phyloP scores from a whole-genome alignment of 2,329 filamentous ascomycete genomes.

The Pestalotiopsis sp. region DNA sequence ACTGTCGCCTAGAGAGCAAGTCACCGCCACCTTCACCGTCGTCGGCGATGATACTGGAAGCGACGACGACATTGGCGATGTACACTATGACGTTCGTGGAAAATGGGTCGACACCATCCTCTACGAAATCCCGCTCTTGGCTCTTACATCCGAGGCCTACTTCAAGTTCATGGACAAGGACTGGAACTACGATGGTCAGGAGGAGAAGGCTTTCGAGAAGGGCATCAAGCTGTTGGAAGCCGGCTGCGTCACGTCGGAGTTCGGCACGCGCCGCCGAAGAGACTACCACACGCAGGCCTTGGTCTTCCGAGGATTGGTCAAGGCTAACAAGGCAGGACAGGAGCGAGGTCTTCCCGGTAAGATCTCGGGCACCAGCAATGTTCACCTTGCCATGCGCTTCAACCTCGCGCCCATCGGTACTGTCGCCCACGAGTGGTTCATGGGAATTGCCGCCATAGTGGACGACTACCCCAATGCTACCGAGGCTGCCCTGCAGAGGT shows the following conservation, averaged over 20 bases:
- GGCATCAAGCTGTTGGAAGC: slow-evolving; percentile 75
- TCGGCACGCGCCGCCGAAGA: slow-evolving; percentile 84
- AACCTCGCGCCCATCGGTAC: slow-evolving; percentile 84
- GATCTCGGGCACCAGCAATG: slow-evolving; percentile 90
- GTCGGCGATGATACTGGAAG: slow-evolving; percentile 58
- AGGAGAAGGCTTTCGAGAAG: slow-evolving; percentile 83
- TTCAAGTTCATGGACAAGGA: slow-evolving; percentile 95
- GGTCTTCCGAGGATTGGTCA: slow-evolving; percentile 83
- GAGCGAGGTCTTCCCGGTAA: slow-evolving; percentile 69
- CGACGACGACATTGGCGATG: slow-evolving; percentile 70
- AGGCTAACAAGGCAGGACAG: slow-evolving; percentile 72
- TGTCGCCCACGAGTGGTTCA: slow-evolving; percentile 97
- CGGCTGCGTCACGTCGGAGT: slow-evolving; percentile 91
- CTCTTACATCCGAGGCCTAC: slow-evolving; percentile 92
- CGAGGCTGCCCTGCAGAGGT: slow-evolving; percentile 81
- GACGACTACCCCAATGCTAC: slow-evolving; percentile 84
- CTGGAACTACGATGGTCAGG: slow-evolving; percentile 86
- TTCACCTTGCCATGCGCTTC: slow-evolving; percentile 95
- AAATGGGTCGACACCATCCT: slow-evolving; percentile 94
- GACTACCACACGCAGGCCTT: slow-evolving; percentile 95
- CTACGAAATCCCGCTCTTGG: slow-evolving; percentile 94
- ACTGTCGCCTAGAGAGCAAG: slow-evolving; percentile 79
- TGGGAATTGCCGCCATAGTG: slow-evolving; percentile 93
- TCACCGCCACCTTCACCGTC: slow-evolving; percentile 68
- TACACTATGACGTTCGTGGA: slow-evolving; percentile 77